These are phyloP conservation scores for Hericium alpestre DNA, from an alignment of 768 basidiomycete genomes.

Conservation along the genomic window DNA sequence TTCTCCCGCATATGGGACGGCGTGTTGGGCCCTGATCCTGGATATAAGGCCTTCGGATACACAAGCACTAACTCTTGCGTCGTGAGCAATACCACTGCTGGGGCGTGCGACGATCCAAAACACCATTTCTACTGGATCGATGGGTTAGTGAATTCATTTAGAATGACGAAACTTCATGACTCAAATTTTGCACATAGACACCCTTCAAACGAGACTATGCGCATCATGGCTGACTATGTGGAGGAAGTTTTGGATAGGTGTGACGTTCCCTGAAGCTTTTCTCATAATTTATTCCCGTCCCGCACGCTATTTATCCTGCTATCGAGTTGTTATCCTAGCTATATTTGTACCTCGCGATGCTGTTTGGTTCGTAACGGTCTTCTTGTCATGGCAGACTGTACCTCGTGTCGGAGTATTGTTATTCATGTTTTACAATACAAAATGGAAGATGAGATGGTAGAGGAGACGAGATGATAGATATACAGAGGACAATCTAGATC, in stretches of 20 bases:
- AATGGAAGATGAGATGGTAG: too few species aligned
- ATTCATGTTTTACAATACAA: too few species aligned
- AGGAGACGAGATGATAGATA: too few species aligned
- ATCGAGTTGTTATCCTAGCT: too few species aligned
- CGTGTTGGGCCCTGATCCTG: constrained; percentile 7
- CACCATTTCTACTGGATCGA: constrained; percentile 16
- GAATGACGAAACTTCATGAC: neutral
- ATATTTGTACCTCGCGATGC: too few species aligned
- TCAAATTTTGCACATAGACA: constrained; percentile 1
- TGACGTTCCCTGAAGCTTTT: neutral
- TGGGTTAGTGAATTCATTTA: neutral
- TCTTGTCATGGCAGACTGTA: too few species aligned
- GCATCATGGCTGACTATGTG: constrained; percentile 13
- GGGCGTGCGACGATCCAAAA: constrained; percentile 10
- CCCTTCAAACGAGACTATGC: constrained; percentile 11
- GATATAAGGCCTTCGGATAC: constrained; percentile 15
- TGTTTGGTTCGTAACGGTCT: too few species aligned
- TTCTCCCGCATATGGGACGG: constrained; percentile 9
- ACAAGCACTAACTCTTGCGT: constrained; percentile 7
- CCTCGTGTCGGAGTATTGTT: too few species aligned
- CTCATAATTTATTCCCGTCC: neutral
- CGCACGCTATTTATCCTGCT: too few species aligned
- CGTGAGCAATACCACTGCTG: neutral
- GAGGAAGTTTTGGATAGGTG: constrained; percentile 8
- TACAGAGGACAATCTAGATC: too few species aligned